A percentile compares a stretch with the other conserved stretches of the same genome.
Conservation (phyloP, 2,329 filamentous ascomycete species). For the Ustilaginoidea virens region DNA sequence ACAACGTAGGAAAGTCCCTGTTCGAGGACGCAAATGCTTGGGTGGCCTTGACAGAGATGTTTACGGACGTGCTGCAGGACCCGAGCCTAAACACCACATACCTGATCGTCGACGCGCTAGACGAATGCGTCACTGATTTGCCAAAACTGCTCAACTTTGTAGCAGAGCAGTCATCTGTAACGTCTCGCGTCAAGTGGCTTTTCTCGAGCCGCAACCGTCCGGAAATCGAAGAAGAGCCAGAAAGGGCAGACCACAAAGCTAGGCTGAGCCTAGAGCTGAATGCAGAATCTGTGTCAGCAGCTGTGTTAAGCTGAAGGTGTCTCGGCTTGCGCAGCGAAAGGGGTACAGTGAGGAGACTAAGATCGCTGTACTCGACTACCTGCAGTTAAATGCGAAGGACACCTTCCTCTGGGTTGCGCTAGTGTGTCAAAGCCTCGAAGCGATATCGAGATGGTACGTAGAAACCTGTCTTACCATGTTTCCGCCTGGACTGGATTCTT, state of each 20-base stretch:
- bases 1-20: slow-evolving; percentile 14
- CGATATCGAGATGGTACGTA: not conserved
- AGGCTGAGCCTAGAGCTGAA: slow-evolving; percentile 22
- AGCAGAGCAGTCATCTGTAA: slow-evolving; percentile 6
- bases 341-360: slow-evolving; percentile 2
- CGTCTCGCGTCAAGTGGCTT: slow-evolving; percentile 22
- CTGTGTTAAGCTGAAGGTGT: slow-evolving; percentile 19
- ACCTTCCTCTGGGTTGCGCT: slow-evolving; percentile 15
- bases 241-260: slow-evolving; percentile 6
- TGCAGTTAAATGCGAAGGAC: slow-evolving; percentile 17
- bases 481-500: slow-evolving; percentile 16
- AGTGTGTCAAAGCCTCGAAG: slow-evolving; percentile 6
- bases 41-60: slow-evolving; percentile 19
- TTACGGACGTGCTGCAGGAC: slow-evolving; percentile 23
- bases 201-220: slow-evolving; percentile 26
- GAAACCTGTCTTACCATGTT: too few species aligned
- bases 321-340: slow-evolving; percentile 8
- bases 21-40: slow-evolving; percentile 25
- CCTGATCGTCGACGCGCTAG: slow-evolving; percentile 30
- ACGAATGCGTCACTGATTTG: slow-evolving; percentile 22
- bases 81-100: slow-evolving; percentile 10
- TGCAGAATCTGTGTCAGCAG: slow-evolving; percentile 14
- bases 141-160: slow-evolving; percentile 19
- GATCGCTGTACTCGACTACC: slow-evolving; percentile 3
- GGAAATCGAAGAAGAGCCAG: slow-evolving; percentile 19